Percentiles rank a stretch among this genome's conserved stretches.
Evolutionary conservation across 768 basidiomycete species (phyloP).

Genomic region (Gloeostereum incarnatum): DNA sequence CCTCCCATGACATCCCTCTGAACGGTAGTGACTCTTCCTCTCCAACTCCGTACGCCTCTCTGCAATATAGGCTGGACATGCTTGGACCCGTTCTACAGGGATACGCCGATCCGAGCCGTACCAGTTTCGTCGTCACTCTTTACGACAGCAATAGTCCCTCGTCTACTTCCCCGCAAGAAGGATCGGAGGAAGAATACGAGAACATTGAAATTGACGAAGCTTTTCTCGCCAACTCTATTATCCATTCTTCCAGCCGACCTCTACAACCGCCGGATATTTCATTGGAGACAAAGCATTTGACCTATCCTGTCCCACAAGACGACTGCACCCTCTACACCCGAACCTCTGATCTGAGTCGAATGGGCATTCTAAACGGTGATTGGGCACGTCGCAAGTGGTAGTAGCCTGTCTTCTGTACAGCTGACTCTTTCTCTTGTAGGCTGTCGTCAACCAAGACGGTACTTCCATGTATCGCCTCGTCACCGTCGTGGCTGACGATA

Average conservation of each 20-base stretch:
- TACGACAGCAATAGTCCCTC: constrained; percentile 1
- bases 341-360: constrained; percentile 50
- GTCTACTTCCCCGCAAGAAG: background rate
- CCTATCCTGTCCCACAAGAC: constrained; percentile 27
- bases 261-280: constrained; percentile 13
- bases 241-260: constrained; percentile 16
- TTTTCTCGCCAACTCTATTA: constrained; percentile 52
- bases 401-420: constrained; percentile 3
- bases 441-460: constrained; percentile 30
- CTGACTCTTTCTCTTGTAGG: constrained; percentile 37
- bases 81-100: constrained; percentile 73
- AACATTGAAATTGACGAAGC: constrained; percentile 61
- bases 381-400: constrained; percentile 50
- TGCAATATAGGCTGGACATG: constrained; percentile 45
- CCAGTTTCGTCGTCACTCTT: constrained; percentile 42
- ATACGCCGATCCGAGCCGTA: constrained; percentile 32
- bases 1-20: constrained; percentile 12
- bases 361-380: constrained; percentile 66
- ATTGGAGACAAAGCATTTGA: constrained; percentile 20
- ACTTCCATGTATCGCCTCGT: constrained; percentile 39
- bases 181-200: constrained; percentile 9
- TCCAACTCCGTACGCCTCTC: constrained; percentile 11
- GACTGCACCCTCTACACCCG: constrained; percentile 52
- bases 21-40: constrained; percentile 9
- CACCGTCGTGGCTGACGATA: constrained; percentile 46